Evolutionary conservation across 805 yeast genomes (phyloP), one percentile per base, ranked within the genome.

Genomic region (Torulaspora maleeae): DNA sequence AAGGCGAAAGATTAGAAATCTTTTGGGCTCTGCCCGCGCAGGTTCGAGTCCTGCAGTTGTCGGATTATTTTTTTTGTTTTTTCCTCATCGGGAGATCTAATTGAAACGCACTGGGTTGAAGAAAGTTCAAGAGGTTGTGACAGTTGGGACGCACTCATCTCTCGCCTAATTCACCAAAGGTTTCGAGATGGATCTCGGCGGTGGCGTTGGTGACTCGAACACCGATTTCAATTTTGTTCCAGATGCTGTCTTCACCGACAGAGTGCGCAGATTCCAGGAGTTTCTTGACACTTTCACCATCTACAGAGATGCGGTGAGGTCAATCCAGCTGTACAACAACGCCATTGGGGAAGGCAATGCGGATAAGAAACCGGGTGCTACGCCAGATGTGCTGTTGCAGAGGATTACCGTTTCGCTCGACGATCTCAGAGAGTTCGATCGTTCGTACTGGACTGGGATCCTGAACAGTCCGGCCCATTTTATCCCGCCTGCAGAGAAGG

Each of bases 401-500:
- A 75, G 99, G 57, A 70, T 91, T 36, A 70, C 75, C 2, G 82
- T 91, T 2, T 80, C 89, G 12, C 72, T 93, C 35, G 99, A 93
- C 66, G 97, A 91, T 53, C 64, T 93, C 15, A 76, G 97, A 55
- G 90, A 82, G 41, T 90, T 85, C 60, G 95, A 90, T 67, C 70
- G 77, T 42, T 79, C 76, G 1, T 78, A 82, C 53, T 93, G 97
- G 85, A 63, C 65, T 2, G 95, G 98, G 0, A 59, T 89, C 8
- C 67, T 93, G 43, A 71, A 78, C 44, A 70, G 70, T 16, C 99
- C 99, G 0, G 80, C 95, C 1, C 96, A 88, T 44, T 90, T 65
- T 56, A 70, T 91, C 24, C 97, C 97, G 4, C 88, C 98, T 5
- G 82, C 90, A 44, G 95, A 90, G 61, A 74, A 83, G 45, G 97